Base-by-base conservation (phyloP, 169 alveolate species). In the Babesia divergens region DNA sequence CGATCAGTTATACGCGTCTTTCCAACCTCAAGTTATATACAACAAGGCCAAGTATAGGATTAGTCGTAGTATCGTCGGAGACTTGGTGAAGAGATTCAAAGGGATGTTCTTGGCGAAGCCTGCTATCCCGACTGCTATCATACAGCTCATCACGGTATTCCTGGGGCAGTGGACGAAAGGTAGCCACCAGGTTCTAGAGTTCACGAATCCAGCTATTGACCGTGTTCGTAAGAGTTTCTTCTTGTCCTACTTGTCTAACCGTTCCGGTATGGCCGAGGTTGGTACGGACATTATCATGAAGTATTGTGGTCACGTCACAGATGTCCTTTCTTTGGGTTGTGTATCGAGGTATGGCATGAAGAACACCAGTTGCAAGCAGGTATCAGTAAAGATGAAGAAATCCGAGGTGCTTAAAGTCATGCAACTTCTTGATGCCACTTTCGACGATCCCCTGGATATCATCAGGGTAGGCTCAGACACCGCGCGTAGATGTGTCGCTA, bases 371-470 rank as follows among this genome's bases (percentile, higher is more conserved):
- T 87, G 92, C 55, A 87, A 66, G 72, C 84, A 83, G 26, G 46
- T 58, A 16, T 47, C 46, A 6, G 40, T 87, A 2, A 56, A 44
- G 38, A 60, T 80, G 1, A 55, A 51, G 13, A 70, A 72, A 51
- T 26, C 43, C 22, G 40, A 54, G 38, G 60, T 87, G 18, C 60
- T 74, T 18, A 79, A 77, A 31, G 47, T 79, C 8, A 40, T 87
- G 56, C 74, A 83, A 44, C 28, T 68, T 7, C 64, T 87, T 28
- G 87, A 83, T 77, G 64, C 88, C 3, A 74, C 90, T 0, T 79
- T 76, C 47, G 54, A 70, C 43, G 89, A 87, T 42, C 92, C 92
- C 0, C 51, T 87, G 16, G 92, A 87, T 22, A 71, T 83, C 9
- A 44, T 87, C 18, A 60, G 87, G 40, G 44, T 87, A 3, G 90